Percentiles rank a stretch among this genome's conserved stretches.
Conservation (phyloP, 768 basidiomycete species). For the Pulveroboletus sp. region DNA sequence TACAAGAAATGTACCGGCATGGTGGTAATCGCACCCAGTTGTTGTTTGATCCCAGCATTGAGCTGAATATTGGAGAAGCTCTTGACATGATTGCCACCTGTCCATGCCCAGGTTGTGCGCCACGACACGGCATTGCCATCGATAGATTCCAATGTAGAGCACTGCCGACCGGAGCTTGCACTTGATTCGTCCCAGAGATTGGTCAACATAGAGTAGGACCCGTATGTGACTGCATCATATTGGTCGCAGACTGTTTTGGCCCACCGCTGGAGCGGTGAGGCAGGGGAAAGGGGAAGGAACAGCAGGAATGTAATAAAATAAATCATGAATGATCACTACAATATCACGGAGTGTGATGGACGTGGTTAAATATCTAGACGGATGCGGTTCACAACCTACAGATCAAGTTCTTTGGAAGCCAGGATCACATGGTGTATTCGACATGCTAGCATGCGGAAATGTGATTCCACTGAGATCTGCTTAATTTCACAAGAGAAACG, state of each 20-base stretch:
- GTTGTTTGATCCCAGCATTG: conserved; percentile 47
- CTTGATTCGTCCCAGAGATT: conserved; percentile 43
- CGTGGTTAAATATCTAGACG: conserved; percentile 7
- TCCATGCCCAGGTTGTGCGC: conserved; percentile 53
- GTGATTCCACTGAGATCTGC: no score
- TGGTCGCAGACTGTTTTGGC: conserved; percentile 36
- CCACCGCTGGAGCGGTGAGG: conserved; percentile 1
- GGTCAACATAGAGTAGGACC: conserved; percentile 46
- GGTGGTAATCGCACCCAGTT: conserved; percentile 47
- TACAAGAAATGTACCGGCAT: conserved; percentile 45
- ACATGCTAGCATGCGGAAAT: conserved; percentile 1
- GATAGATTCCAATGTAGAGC: conserved; percentile 43
- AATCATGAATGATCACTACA: no score
- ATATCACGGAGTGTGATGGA: not conserved
- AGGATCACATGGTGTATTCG: not conserved
- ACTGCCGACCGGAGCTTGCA: conserved; percentile 48
- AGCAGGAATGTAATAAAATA: conserved; percentile 11
- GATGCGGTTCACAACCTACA: not conserved
- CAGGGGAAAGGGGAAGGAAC: conserved; percentile 22
- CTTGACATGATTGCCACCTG: conserved; percentile 51
- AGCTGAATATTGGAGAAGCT: conserved; percentile 58
- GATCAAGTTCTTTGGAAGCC: not conserved
- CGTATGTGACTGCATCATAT: conserved; percentile 46
- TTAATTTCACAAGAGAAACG: no score
- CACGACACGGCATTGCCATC: conserved; percentile 43